Conservation (phyloP, 1,284 basidiomycete genomes). For the Ceratobasidium sp. region DNA sequence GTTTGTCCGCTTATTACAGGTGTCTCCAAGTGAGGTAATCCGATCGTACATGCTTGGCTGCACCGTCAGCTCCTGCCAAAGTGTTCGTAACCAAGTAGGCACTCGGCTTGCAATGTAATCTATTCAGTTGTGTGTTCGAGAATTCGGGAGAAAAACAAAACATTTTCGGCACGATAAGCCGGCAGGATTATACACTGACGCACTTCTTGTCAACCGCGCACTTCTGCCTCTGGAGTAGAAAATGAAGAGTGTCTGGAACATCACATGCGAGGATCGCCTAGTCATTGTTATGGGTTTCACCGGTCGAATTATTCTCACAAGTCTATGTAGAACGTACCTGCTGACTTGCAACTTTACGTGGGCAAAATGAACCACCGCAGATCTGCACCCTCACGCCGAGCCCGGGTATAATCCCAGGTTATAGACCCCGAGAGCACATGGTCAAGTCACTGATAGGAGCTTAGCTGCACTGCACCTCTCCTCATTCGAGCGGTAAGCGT, state of each 20-base stretch:
- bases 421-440: background rate
- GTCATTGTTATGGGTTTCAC: background rate
- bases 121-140: background rate
- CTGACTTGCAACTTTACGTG: background rate
- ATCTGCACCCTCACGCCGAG: background rate
- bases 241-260: background rate
- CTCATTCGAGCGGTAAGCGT: background rate
- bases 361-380: background rate
- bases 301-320: background rate
- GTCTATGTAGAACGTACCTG: background rate
- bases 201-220: background rate
- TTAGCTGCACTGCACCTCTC: background rate
- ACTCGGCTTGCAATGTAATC: background rate
- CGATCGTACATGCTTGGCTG: background rate
- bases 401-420: background rate
- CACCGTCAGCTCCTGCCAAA: background rate
- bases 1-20: background rate
- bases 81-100: background rate
- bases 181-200: background rate
- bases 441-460: background rate
- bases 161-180: background rate
- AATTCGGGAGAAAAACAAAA: background rate
- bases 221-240: background rate
- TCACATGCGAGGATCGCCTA: background rate
- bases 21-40: constrained; percentile 4